Conservation (phyloP, 2,329 filamentous ascomycete genomes). For the Colletotrichum magnum region DNA sequence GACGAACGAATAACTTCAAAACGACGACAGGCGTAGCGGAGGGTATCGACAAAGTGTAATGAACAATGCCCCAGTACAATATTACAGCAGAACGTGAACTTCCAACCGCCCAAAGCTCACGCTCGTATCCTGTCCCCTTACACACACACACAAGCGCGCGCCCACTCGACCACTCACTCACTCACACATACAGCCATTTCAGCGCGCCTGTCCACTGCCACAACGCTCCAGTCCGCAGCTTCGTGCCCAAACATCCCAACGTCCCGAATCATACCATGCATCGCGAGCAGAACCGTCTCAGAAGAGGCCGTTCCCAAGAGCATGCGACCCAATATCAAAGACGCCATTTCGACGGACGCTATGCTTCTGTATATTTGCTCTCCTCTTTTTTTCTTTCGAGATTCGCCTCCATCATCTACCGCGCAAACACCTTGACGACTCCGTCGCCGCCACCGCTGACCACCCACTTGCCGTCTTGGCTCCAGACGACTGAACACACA, state of each 20-base stretch:
- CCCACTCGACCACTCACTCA: no score
- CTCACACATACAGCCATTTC: neutral
- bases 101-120: neutral
- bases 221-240: constrained; percentile 4
- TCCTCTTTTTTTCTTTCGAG: constrained; percentile 5
- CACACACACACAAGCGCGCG: no score
- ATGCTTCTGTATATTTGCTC: constrained; percentile 34
- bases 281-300: constrained; percentile 4
- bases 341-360: constrained; percentile 34
- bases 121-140: constrained; percentile 12
- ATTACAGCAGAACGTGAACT: constrained; percentile 21
- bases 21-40: constrained; percentile 16
- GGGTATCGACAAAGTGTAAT: constrained; percentile 30
- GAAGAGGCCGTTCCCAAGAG: constrained; percentile 18
- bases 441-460: constrained; percentile 96
- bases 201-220: constrained; percentile 17
- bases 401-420: constrained; percentile 51
- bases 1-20: neutral
- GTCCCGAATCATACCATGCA: constrained; percentile 7
- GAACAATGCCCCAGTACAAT: constrained; percentile 30
- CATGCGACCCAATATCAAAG: constrained; percentile 28
- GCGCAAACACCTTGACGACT: constrained; percentile 90
- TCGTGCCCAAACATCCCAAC: constrained; percentile 2
- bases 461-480: constrained; percentile 93
- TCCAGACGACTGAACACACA: constrained; percentile 95